A percentile compares a stretch with the other conserved stretches of the same genome.
phyloP scores from a whole-genome alignment of 352 stramenopile species.

The Phytophthora ramorum region DNA sequence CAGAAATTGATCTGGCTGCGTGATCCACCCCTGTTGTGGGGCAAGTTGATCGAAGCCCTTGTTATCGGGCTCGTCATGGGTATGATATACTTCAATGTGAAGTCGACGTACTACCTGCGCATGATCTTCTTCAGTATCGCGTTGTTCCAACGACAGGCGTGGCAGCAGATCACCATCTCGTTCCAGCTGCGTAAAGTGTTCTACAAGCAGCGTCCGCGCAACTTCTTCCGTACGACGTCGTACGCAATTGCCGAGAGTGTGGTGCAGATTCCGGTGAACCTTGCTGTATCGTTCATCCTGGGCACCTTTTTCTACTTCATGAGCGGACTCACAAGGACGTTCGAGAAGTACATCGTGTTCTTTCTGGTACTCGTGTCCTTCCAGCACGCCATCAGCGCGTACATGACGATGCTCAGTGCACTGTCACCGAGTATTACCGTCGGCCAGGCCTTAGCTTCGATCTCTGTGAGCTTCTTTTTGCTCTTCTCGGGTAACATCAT shows the following conservation, averaged over 20 bases:
- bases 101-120: slow-evolving; percentile 64
- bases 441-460: slow-evolving; percentile 48
- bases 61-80: slow-evolving; percentile 84
- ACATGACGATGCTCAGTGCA: slow-evolving; percentile 69
- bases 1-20: slow-evolving; percentile 76
- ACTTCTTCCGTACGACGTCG: slow-evolving; percentile 89
- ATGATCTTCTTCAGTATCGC: slow-evolving; percentile 79
- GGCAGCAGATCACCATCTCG: slow-evolving; percentile 75
- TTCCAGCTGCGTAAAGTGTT: slow-evolving; percentile 85
- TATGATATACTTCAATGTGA: slow-evolving; percentile 71
- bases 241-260: slow-evolving; percentile 79
- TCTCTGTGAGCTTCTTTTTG: slow-evolving; percentile 74
- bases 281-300: slow-evolving; percentile 66
- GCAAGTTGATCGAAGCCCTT: slow-evolving; percentile 65
- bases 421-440: slow-evolving; percentile 64
- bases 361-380: slow-evolving; percentile 80
- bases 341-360: slow-evolving; percentile 81
- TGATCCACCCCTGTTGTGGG: slow-evolving; percentile 64
- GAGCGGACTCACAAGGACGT: slow-evolving; percentile 72
- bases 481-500: no score
- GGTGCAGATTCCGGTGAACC: slow-evolving; percentile 66
- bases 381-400: slow-evolving; percentile 70
- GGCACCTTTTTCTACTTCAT: slow-evolving; percentile 91
- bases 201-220: slow-evolving; percentile 90
- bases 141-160: slow-evolving; percentile 76